These are phyloP conservation scores for Talaromyces islandicus DNA, from an alignment of 2,329 filamentous ascomycete genomes.

Conservation along the genomic window DNA sequence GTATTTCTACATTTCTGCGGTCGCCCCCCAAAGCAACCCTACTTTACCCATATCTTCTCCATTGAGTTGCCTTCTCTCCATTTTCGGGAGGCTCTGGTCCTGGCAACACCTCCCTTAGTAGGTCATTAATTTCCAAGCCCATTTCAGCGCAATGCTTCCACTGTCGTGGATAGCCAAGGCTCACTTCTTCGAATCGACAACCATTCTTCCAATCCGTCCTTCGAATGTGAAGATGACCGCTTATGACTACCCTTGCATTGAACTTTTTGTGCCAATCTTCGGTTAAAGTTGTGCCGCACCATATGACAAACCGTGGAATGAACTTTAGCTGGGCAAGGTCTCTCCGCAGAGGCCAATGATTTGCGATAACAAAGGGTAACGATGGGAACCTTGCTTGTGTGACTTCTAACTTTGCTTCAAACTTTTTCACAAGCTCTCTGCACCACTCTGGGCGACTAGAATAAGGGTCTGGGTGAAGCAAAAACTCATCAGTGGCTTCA, in stretches of 20 bases:
- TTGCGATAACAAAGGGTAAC: slow-evolving; percentile 8
- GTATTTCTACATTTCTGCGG: not conserved
- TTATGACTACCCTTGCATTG: slow-evolving; percentile 9
- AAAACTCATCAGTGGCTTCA: slow-evolving; percentile 8
- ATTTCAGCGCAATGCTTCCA: slow-evolving; percentile 10
- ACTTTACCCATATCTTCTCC: slow-evolving; percentile 8
- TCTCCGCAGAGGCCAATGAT: slow-evolving; percentile 9
- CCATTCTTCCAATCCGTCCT: slow-evolving; percentile 9
- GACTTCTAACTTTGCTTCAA: slow-evolving; percentile 3
- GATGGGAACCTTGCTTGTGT: not conserved
- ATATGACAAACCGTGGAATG: slow-evolving; percentile 8
- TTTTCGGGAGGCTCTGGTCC: not conserved
- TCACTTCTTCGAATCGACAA: slow-evolving; percentile 11
- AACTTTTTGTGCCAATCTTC: slow-evolving; percentile 8
- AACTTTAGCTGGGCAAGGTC: slow-evolving; percentile 8
- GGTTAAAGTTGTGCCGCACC: slow-evolving; percentile 9
- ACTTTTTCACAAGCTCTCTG: slow-evolving; percentile 4
- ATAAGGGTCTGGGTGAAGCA: slow-evolving; percentile 10
- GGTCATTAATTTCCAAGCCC: slow-evolving; percentile 7
- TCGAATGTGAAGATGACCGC: slow-evolving; percentile 10
- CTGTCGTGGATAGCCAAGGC: slow-evolving; percentile 10
- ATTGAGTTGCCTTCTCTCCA: slow-evolving; percentile 1
- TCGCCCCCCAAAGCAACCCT: not conserved
- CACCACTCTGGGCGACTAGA: slow-evolving; percentile 8
- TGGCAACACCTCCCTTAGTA: slow-evolving; percentile 7